These are phyloP conservation scores for Clonostachys chloroleuca DNA, from an alignment of 2,329 filamentous ascomycete species.

Conservation along the genomic window DNA sequence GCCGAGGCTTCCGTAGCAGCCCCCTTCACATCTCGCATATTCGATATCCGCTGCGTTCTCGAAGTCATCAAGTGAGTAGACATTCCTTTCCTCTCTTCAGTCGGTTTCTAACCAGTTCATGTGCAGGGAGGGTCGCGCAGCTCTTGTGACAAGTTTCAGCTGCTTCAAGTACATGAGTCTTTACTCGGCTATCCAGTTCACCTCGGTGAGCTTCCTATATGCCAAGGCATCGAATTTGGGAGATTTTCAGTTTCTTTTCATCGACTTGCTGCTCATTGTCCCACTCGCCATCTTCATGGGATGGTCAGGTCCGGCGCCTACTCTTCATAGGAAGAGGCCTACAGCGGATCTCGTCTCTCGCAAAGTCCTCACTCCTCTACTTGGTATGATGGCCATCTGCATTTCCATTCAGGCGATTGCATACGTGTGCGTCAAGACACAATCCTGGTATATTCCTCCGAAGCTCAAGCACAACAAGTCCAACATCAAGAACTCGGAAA, in stretches of 20 bases:
- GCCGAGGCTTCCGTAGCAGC: conserved; percentile 98
- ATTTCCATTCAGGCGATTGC: conserved; percentile 71
- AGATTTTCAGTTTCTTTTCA: conserved; percentile 97
- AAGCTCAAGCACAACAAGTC: conserved; percentile 71
- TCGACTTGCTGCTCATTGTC: conserved; percentile 86
- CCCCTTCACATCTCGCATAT: conserved; percentile 90
- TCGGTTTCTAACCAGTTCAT: too few relatives aligned
- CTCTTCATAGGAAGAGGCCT: conserved; percentile 77
- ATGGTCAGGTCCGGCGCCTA: conserved; percentile 81
- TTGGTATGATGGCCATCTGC: conserved; percentile 84
- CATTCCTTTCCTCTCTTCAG: not conserved
- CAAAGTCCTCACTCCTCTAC: conserved; percentile 83
- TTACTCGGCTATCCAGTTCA: conserved; percentile 99
- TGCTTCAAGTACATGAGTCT: conserved; percentile 99
- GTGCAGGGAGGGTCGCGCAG: conserved; percentile 78
- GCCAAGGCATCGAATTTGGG: conserved; percentile 90
- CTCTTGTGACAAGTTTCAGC: conserved; percentile 96
- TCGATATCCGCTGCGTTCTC: conserved; percentile 94
- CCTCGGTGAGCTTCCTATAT: conserved; percentile 93
- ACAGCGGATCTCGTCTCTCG: conserved; percentile 88
- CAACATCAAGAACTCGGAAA: conserved; percentile 88
- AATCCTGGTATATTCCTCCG: conserved; percentile 85
- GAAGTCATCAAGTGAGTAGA: conserved; percentile 70
- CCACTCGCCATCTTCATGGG: conserved; percentile 99
- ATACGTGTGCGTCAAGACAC: conserved; percentile 70